phyloP scores from a whole-genome alignment of 768 basidiomycete genomes.

The Naematelia encephala region DNA sequence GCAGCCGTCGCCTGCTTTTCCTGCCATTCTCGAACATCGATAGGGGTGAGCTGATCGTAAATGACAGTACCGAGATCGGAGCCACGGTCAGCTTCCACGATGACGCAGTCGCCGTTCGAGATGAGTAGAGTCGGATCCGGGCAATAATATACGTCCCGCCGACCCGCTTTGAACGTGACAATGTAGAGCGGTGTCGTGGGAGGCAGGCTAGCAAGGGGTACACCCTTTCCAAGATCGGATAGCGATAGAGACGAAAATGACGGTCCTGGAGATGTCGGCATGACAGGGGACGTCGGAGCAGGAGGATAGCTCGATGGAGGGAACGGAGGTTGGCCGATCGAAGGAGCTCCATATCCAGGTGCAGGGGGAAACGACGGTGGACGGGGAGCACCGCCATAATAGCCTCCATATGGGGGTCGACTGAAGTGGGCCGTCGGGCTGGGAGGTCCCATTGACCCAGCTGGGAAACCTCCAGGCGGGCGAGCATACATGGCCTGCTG shows the following conservation, averaged over 20 bases:
- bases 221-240: constrained; percentile 70
- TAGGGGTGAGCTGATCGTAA: constrained; percentile 82
- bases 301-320: constrained; percentile 8
- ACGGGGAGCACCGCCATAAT: not conserved
- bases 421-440: not conserved
- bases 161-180: constrained; percentile 94
- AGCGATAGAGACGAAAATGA: constrained; percentile 41
- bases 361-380: constrained; percentile 1
- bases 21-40: constrained; percentile 88
- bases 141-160: constrained; percentile 90
- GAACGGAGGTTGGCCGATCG: not conserved
- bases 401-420: constrained; percentile 1
- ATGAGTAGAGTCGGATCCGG: constrained; percentile 66
- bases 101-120: constrained; percentile 83
- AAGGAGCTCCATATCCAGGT: not conserved
- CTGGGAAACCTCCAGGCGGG: constrained; percentile 3
- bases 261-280: constrained; percentile 19
- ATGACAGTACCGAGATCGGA: constrained; percentile 82
- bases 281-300: constrained; percentile 8
- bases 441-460: not conserved
- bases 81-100: constrained; percentile 94
- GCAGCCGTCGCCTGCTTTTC: constrained; percentile 66
- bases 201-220: constrained; percentile 79
- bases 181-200: constrained; percentile 86
- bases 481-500: constrained; percentile 5